phyloP scores from a whole-genome alignment of 306 rosid species.

The Chamaecrista fasciculata region DNA sequence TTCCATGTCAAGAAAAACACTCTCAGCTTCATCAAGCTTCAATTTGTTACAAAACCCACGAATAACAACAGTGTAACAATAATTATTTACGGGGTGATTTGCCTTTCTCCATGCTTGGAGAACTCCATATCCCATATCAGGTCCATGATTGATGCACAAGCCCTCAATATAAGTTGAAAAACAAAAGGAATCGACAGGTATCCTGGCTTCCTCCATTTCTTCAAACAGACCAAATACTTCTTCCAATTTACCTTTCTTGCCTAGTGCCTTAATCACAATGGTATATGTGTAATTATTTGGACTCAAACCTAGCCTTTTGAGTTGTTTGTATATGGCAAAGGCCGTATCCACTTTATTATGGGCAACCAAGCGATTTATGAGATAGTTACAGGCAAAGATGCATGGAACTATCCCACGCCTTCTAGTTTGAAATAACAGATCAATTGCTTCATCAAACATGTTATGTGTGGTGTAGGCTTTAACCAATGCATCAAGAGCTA shows the following conservation, averaged over 20 bases:
- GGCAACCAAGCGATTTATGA: constrained; percentile 61
- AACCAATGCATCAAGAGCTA: constrained; percentile 56
- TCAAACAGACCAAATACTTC: constrained; percentile 44
- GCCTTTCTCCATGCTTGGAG: constrained; percentile 47
- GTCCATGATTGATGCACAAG: constrained; percentile 47
- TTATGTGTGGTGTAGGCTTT: constrained; percentile 55
- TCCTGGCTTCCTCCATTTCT: constrained; percentile 68
- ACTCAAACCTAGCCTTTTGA: constrained; percentile 67
- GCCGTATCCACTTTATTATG: constrained; percentile 47
- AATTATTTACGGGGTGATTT: constrained; percentile 44
- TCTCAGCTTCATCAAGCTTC: constrained; percentile 58
- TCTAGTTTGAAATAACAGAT: constrained; percentile 49
- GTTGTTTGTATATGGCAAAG: constrained; percentile 45
- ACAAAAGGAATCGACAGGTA: constrained; percentile 50
- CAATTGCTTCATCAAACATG: constrained; percentile 71
- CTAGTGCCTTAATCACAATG: constrained; percentile 64
- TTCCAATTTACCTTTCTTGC: constrained; percentile 58
- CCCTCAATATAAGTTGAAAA: constrained; percentile 62
- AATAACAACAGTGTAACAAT: constrained; percentile 54
- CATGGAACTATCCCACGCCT: constrained; percentile 59
- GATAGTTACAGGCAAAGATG: constrained; percentile 60
- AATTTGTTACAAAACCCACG: constrained; percentile 75
- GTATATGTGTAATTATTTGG: constrained; percentile 67
- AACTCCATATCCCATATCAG: constrained; percentile 58
- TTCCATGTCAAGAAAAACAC: constrained; percentile 58